These are phyloP conservation scores for Westerdykella ornata DNA, from an alignment of 2,329 filamentous ascomycete species.

Conservation along the genomic window DNA sequence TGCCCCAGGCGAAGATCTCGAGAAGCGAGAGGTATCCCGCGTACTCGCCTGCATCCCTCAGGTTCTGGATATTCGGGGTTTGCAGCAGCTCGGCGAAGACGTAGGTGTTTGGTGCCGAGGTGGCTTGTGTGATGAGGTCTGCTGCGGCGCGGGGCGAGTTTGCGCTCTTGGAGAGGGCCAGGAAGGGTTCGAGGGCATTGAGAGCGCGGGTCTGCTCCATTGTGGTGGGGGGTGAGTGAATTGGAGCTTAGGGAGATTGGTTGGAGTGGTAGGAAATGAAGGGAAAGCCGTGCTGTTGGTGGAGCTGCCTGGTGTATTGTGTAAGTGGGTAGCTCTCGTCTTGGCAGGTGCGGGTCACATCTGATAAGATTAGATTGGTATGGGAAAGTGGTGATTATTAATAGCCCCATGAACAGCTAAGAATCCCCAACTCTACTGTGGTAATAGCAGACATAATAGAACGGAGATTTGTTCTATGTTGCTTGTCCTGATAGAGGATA, in stretches of 20 bases:
- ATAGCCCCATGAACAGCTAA: too few relatives aligned
- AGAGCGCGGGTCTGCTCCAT: conserved; percentile 67
- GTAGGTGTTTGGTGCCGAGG: conserved; percentile 81
- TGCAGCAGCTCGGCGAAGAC: conserved; percentile 91
- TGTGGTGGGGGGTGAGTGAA: neutral
- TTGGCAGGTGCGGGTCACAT: neutral
- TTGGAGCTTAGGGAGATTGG: neutral
- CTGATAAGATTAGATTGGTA: too few relatives aligned
- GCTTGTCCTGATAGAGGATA: too few relatives aligned
- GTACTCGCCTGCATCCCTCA: conserved; percentile 59
- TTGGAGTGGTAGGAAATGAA: neutral
- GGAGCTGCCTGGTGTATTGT: conserved; percentile 1
- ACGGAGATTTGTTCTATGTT: too few relatives aligned
- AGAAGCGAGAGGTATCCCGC: conserved; percentile 62
- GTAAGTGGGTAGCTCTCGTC: neutral
- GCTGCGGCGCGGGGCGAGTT: conserved; percentile 76
- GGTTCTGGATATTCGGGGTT: conserved; percentile 68
- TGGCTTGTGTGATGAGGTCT: conserved; percentile 81
- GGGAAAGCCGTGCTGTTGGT: neutral
- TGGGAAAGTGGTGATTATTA: too few relatives aligned
- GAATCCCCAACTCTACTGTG: too few relatives aligned
- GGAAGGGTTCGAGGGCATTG: conserved; percentile 69
- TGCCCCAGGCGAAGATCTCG: conserved; percentile 87
- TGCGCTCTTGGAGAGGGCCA: conserved; percentile 80
- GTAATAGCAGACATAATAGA: too few relatives aligned